Evolutionary conservation across 768 basidiomycete genomes (phyloP), one percentile per base, ranked within the genome.

Genomic region (Russula sp.): DNA sequence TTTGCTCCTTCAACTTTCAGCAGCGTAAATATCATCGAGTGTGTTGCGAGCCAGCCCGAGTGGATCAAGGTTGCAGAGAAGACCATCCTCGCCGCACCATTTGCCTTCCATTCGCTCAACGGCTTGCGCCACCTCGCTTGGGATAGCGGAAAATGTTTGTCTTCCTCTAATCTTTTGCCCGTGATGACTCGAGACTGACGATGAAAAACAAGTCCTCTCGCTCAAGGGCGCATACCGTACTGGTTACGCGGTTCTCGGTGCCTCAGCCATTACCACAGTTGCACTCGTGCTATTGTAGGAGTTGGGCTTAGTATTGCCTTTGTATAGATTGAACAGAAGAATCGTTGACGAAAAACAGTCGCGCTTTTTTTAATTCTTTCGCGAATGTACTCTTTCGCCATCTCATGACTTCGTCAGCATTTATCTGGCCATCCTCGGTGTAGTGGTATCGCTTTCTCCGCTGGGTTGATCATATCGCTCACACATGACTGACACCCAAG

Each of bases 31-130:
- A 77, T 98, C 66, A 74, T 98, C 61, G 86, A 88, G 66, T 71
- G 85, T 60, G 84, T 88, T 53, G 78, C 82, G 16, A 78, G 80
- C 25, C 77, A 94, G 14, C 95, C 95, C 9, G 84, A 85, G 22
- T 83, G 81, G 62, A 77, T 87, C 67, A 96, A 96, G 75, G 81
- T 84, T 61, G 74, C 82, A 10, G 85, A 81, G 55, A 98, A 97
- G 75, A 75, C 83, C 32, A 69, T 92, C 63, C 81, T 98, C 48
- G 93, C 93, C 13, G 79, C 83, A 4, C 92, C 95, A 1, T 96
- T 97, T 73, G 83, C 90, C 16, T 98, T 87, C 83, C 96, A 98
- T 76, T 82, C 83, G 8, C 79, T 85, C 74, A 98, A 98, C 74
- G 96, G 96, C 4, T 64, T 98, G 63, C 83, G 96, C 45, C 96